Evolutionary conservation across 306 rosid species (phyloP).

Genomic region (Castanospermum australe): DNA sequence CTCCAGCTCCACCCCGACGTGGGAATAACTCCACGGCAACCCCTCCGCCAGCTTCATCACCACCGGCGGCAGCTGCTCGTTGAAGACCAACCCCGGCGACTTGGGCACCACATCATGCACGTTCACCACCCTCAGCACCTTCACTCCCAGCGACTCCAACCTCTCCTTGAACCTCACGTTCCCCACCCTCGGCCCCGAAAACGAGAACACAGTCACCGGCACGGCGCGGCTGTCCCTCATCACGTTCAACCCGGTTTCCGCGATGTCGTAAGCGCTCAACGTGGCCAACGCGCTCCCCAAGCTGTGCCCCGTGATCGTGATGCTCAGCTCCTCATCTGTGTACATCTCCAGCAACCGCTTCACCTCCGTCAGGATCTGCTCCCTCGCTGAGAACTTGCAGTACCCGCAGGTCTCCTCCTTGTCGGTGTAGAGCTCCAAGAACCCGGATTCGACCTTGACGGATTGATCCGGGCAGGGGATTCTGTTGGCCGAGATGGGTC

Average conservation of each 20-base stretch:
- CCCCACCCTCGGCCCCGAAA: constrained; percentile 88
- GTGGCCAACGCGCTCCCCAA: constrained; percentile 77
- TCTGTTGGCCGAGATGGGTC: constrained; percentile 40
- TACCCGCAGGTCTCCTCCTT: constrained; percentile 58
- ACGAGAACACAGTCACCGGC: constrained; percentile 60
- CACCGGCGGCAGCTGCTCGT: constrained; percentile 46
- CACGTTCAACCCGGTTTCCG: constrained; percentile 59
- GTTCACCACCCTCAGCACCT: constrained; percentile 74
- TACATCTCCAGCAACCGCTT: constrained; percentile 50
- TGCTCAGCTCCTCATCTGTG: constrained; percentile 55
- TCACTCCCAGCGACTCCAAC: constrained; percentile 55
- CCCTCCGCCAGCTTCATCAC: constrained; percentile 60
- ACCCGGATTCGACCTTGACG: constrained; percentile 77
- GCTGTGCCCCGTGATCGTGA: constrained; percentile 81
- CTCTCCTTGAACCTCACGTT: constrained; percentile 72
- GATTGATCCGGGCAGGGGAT: constrained; percentile 57
- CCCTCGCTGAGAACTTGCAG: constrained; percentile 70
- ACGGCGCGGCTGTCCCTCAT: constrained; percentile 38
- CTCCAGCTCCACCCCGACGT: constrained; percentile 66
- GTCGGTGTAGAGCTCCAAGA: constrained; percentile 69
- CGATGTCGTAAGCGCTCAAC: constrained; percentile 67
- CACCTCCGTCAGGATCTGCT: constrained; percentile 62
- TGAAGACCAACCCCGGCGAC: constrained; percentile 66
- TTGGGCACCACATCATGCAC: constrained; percentile 68
- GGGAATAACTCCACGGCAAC: constrained; percentile 83